These are phyloP conservation scores for Fragaria vesca DNA, from an alignment of 306 rosid genomes.

Conservation along the genomic window DNA sequence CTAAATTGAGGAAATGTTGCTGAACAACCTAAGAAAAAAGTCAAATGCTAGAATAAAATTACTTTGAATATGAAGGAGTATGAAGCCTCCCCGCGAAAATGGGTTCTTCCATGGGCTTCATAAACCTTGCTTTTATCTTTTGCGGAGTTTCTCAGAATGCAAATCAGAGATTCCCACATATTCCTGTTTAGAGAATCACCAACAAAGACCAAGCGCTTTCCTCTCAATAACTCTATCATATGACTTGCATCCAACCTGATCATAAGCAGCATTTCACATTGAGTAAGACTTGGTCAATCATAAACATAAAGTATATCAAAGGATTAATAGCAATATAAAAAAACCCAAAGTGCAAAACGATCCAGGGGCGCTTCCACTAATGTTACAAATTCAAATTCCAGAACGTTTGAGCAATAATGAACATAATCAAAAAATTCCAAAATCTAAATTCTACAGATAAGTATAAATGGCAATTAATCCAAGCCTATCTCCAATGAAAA, in stretches of 20 bases:
- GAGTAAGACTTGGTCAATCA: neutral
- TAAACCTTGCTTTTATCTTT: constrained; percentile 58
- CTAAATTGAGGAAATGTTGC: constrained; percentile 5
- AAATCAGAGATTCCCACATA: constrained; percentile 97
- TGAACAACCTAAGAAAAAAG: neutral
- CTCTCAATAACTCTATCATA: constrained; percentile 69
- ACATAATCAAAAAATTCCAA: constrained; percentile 2
- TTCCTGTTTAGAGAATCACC: constrained; percentile 98
- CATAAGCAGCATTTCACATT: neutral
- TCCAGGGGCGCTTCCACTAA: neutral
- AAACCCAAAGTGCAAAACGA: neutral
- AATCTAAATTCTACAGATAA: neutral
- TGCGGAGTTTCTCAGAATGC: constrained; percentile 74
- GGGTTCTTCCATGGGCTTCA: constrained; percentile 74
- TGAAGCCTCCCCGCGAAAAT: constrained; percentile 82
- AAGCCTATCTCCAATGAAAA: neutral
- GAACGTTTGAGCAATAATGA: neutral
- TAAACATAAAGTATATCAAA: neutral
- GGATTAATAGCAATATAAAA: neutral
- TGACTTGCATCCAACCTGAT: constrained; percentile 68
- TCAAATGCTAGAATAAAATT: constrained; percentile 15
- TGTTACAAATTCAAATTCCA: neutral
- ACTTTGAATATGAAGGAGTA: constrained; percentile 86
- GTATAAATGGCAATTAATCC: neutral
- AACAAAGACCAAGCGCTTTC: constrained; percentile 82